A percentile compares a stretch with the other conserved stretches of the same genome.
These are phyloP conservation scores for Botryotinia calthae DNA, from an alignment of 2,329 filamentous ascomycete species.

Conservation along the genomic window DNA sequence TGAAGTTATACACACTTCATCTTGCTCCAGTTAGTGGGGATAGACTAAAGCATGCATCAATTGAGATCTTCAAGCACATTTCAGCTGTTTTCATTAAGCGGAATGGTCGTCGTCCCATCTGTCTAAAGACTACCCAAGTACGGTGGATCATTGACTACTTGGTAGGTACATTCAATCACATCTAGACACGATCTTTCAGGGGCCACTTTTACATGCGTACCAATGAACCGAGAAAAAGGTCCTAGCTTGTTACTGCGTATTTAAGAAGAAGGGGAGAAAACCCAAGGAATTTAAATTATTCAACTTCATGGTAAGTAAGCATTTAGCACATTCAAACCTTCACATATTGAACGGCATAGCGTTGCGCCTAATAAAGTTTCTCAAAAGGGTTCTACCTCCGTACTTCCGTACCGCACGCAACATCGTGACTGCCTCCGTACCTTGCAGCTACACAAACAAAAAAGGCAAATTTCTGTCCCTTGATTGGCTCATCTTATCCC, in stretches of 20 bases:
- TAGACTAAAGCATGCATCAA: background rate
- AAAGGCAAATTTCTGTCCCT: background rate
- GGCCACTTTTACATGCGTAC: constrained; percentile 10
- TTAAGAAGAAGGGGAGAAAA: background rate
- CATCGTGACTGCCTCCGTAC: constrained; percentile 20
- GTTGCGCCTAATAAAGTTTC: background rate
- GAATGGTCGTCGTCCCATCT: background rate
- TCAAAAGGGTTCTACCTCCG: constrained; percentile 9
- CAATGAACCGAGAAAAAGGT: constrained; percentile 10
- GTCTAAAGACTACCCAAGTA: background rate
- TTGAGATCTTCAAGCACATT: background rate
- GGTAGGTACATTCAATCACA: constrained; percentile 1
- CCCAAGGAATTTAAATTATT: background rate
- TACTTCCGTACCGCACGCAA: constrained; percentile 1
- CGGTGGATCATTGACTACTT: background rate
- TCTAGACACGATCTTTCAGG: constrained; percentile 12
- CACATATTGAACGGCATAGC: background rate
- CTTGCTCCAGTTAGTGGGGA: background rate
- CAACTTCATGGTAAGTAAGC: background rate
- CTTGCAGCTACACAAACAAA: constrained; percentile 9
- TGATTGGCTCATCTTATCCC: background rate
- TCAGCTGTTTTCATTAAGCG: background rate
- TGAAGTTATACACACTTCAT: background rate
- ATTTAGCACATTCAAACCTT: background rate
- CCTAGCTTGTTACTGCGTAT: background rate